Percentiles rank a stretch among this genome's conserved stretches.
Evolutionary conservation across 2,329 filamentous ascomycete species (phyloP).

Genomic region (Alternaria sp.): DNA sequence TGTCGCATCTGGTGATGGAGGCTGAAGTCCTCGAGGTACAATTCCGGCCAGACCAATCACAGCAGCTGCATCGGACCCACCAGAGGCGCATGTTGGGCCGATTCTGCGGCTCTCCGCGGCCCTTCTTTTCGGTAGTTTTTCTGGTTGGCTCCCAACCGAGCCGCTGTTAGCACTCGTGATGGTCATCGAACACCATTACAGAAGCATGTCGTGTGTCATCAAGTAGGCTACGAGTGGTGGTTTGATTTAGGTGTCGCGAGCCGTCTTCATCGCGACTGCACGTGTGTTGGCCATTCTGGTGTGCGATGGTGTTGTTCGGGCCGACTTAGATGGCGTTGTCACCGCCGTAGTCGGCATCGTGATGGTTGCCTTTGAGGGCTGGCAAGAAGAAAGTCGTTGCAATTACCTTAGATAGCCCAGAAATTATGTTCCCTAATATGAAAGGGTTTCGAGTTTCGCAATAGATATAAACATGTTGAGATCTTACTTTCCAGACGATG

Average conservation of each 20-base stretch:
- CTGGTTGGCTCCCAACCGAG: constrained; percentile 19
- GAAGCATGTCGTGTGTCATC: background rate
- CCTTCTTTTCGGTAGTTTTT: constrained; percentile 2
- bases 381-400: background rate
- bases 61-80: background rate
- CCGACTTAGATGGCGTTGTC: background rate
- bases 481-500: background rate
- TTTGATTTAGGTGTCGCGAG: background rate
- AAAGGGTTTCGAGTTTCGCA: background rate
- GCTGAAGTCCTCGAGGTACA: background rate
- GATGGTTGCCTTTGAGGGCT: background rate
- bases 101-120: constrained; percentile 13
- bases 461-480: background rate
- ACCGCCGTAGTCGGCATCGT: background rate
- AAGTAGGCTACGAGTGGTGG: no score
- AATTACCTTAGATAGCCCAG: background rate
- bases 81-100: background rate
- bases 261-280: background rate
- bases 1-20: no score
- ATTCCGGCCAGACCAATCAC: background rate
- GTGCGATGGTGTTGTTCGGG: background rate
- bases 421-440: no score
- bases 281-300: background rate
- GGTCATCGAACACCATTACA: background rate
- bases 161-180: background rate